Evolutionary conservation across 2,329 filamentous ascomycete species (phyloP).

Genomic region (Cladosporium sphaerospermum): DNA sequence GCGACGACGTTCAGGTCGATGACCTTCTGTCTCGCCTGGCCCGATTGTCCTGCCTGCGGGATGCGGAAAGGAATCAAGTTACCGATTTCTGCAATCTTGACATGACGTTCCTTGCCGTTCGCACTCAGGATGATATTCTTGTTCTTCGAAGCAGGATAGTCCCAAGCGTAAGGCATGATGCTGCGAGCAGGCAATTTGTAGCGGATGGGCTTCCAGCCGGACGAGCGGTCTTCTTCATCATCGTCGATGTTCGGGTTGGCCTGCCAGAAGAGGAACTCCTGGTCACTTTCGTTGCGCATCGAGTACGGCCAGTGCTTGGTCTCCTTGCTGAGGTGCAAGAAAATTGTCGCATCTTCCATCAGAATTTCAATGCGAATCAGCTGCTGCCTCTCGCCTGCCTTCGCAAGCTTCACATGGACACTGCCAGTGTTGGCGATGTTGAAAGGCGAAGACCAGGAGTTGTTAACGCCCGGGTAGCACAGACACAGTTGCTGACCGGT

Average conservation of each 20-base stretch:
- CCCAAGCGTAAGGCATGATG: conserved; percentile 99
- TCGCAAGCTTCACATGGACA: conserved; percentile 88
- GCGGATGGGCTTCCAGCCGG: conserved; percentile 84
- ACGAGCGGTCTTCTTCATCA: conserved; percentile 73
- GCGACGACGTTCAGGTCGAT: conserved; percentile 96
- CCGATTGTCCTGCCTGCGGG: conserved; percentile 47
- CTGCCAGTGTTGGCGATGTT: conserved; percentile 94
- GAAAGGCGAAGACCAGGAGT: conserved; percentile 96
- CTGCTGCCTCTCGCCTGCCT: conserved; percentile 80
- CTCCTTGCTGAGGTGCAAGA: conserved; percentile 83
- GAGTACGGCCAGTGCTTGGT: conserved; percentile 97
- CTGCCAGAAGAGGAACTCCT: conserved; percentile 94
- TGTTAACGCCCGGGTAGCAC: conserved; percentile 89
- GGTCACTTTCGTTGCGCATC: conserved; percentile 96
- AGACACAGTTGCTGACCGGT: conserved; percentile 83
- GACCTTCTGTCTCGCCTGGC: conserved; percentile 66
- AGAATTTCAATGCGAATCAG: conserved; percentile 83
- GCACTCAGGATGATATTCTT: conserved; percentile 83
- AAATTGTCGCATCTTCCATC: conserved; percentile 89
- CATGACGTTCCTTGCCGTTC: conserved; percentile 75
- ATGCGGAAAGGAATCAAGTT: conserved; percentile 94
- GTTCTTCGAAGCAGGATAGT: conserved; percentile 95
- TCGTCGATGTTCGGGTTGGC: conserved; percentile 89
- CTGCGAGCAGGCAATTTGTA: conserved; percentile 89
- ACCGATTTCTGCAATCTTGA: conserved; percentile 93